These are phyloP conservation scores for Oryza punctata DNA, from an alignment of 176 grass and related monocot species.

Conservation along the genomic window DNA sequence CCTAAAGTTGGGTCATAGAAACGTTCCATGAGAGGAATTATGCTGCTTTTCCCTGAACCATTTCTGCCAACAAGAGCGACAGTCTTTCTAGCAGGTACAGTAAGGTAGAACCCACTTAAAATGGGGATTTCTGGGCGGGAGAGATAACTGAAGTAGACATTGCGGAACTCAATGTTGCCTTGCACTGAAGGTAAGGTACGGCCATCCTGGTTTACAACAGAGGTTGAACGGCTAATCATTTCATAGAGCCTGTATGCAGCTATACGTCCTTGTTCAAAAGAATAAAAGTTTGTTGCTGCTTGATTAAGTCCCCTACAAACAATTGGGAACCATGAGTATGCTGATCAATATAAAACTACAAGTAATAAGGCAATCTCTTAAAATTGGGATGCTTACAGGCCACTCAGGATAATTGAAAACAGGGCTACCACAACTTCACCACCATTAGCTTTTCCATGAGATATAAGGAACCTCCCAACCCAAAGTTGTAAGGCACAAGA, in stretches of 20 bases:
- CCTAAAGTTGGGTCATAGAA: constrained; percentile 99
- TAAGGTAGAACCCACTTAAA: constrained; percentile 94
- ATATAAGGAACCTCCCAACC: constrained; percentile 83
- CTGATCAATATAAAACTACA: constrained; percentile 24
- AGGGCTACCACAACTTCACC: constrained; percentile 88
- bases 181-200: constrained; percentile 70
- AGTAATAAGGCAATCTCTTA: constrained; percentile 34
- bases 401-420: constrained; percentile 90
- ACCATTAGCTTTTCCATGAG: constrained; percentile 83
- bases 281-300: constrained; percentile 98
- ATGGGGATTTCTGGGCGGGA: constrained; percentile 98
- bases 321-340: constrained; percentile 33
- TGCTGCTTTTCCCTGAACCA: constrained; percentile 99
- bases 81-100: constrained; percentile 89
- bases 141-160: constrained; percentile 99
- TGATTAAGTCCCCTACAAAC: constrained; percentile 89
- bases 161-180: constrained; percentile 98
- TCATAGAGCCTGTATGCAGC: constrained; percentile 96
- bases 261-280: constrained; percentile 99
- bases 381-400: constrained; percentile 69
- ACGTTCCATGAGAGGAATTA: constrained; percentile 99
- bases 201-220: constrained; percentile 79
- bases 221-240: constrained; percentile 95
- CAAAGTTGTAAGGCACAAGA: constrained; percentile 99
- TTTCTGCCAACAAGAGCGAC: constrained; percentile 98